These are phyloP conservation scores for Penicillium sp. DNA, from an alignment of 2,329 filamentous ascomycete species.

Conservation along the genomic window DNA sequence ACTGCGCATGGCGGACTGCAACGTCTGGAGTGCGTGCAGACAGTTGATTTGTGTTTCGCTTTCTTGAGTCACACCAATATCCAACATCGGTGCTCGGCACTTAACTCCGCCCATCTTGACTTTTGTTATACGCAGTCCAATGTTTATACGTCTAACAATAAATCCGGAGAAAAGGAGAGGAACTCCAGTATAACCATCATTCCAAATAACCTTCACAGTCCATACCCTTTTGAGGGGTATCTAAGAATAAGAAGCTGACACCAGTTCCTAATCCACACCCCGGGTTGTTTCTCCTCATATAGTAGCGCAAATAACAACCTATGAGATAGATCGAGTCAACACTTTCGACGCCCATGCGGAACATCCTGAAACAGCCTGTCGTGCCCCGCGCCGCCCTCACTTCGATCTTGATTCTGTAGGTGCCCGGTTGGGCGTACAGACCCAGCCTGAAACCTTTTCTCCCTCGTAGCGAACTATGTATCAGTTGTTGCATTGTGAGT, in stretches of 20 bases:
- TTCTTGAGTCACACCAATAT: slow-evolving; percentile 6
- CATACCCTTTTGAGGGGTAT: not conserved
- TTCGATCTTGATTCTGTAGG: not conserved
- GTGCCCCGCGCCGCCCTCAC: slow-evolving; percentile 2
- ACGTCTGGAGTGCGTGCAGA: slow-evolving; percentile 1
- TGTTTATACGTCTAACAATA: not conserved
- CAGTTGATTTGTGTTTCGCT: not conserved
- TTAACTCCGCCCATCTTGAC: not conserved
- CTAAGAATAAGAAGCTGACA: slow-evolving; percentile 3
- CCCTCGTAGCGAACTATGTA: not conserved
- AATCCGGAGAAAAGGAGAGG: not conserved
- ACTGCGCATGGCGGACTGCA: slow-evolving; percentile 1
- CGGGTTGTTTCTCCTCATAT: no score
- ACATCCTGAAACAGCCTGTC: slow-evolving; percentile 11
- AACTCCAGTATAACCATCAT: no score
- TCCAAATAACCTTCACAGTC: not conserved
- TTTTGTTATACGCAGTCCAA: not conserved
- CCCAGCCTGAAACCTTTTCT: slow-evolving; percentile 8
- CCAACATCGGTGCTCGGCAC: not conserved
- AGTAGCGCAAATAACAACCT: no score
- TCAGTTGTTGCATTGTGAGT: not conserved
- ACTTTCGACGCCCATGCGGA: slow-evolving; percentile 12
- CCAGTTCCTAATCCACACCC: not conserved
- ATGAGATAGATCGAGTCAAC: not conserved
- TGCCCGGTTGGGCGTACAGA: slow-evolving; percentile 3